These are phyloP conservation scores for Furcasterigmium furcatum DNA, from an alignment of 2,329 filamentous ascomycete genomes.

Conservation along the genomic window DNA sequence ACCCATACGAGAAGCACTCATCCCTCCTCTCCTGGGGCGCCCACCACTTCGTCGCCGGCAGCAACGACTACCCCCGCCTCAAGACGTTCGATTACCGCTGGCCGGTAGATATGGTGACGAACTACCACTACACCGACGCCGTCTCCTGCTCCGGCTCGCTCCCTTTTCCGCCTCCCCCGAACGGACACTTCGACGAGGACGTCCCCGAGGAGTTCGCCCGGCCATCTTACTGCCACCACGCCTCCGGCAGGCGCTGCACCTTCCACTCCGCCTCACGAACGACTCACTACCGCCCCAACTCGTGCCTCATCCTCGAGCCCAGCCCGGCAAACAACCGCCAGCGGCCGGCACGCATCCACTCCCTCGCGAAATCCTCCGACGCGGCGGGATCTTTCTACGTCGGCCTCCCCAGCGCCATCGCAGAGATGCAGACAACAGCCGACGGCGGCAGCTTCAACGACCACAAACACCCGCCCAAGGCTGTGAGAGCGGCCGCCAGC, in stretches of 20 bases:
- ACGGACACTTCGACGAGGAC: constrained; percentile 13
- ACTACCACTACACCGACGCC: constrained; percentile 45
- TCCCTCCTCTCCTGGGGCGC: constrained; percentile 46
- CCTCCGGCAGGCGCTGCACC: constrained; percentile 29
- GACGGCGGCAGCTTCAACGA: not conserved
- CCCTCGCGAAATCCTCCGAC: constrained; percentile 43
- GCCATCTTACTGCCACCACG: constrained; percentile 27
- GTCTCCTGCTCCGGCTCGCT: constrained; percentile 37
- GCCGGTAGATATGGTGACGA: constrained; percentile 19
- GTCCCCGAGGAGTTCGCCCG: constrained; percentile 12
- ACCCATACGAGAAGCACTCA: constrained; percentile 41
- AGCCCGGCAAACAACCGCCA: constrained; percentile 23
- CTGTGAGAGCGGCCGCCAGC: constrained; percentile 4
- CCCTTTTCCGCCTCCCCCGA: constrained; percentile 31
- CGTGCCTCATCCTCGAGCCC: constrained; percentile 36
- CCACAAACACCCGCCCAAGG: constrained; percentile 1
- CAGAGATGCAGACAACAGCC: constrained; percentile 31
- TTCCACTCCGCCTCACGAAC: constrained; percentile 43
- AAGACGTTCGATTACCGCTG: constrained; percentile 55
- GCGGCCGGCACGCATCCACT: constrained; percentile 33
- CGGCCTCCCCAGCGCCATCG: constrained; percentile 43
- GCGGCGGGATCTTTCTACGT: constrained; percentile 45
- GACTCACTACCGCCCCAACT: constrained; percentile 46
- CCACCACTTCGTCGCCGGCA: constrained; percentile 49
- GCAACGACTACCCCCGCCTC: constrained; percentile 36